A percentile compares a stretch with the other conserved stretches of the same genome.
Conservation (phyloP, 1,284 basidiomycete species). For the Apiotrichum sp. region DNA sequence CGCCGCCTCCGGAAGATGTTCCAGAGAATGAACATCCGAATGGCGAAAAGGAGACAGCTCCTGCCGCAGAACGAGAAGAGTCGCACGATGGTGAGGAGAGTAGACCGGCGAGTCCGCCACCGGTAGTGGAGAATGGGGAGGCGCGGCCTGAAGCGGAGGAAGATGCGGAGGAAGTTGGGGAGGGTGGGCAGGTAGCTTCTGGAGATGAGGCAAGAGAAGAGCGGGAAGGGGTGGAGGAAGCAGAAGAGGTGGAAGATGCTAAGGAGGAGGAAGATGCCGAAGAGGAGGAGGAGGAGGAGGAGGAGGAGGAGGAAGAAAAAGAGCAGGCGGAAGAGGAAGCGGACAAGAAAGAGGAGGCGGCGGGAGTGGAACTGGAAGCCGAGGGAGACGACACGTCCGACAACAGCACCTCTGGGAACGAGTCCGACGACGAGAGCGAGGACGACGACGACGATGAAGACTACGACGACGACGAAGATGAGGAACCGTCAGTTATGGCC, state of each 20-base stretch:
- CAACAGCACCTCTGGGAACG: constrained; percentile 8
- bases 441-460: constrained; percentile 9
- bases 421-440: constrained; percentile 13
- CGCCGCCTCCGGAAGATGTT: too few species aligned
- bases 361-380: constrained; percentile 40
- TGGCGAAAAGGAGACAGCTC: too few species aligned
- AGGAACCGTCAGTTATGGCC: constrained; percentile 38
- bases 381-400: constrained; percentile 55
- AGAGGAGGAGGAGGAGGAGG: background rate
- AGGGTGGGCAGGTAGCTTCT: too few species aligned
- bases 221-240: background rate
- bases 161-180: background rate
- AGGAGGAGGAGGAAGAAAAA: background rate
- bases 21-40: too few species aligned
- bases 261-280: background rate
- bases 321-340: background rate
- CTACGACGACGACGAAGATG: constrained; percentile 38
- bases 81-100: too few species aligned
- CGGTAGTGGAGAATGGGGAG: background rate
- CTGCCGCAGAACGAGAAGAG: too few species aligned
- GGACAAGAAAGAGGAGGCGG: constrained; percentile 22
- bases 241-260: background rate
- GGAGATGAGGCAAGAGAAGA: too few species aligned
- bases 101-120: too few species aligned
- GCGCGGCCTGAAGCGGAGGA: background rate